Percentiles rank a stretch among this genome's conserved stretches.
Evolutionary conservation across 345 rosid species (phyloP).

Genomic region (Murraya paniculata): DNA sequence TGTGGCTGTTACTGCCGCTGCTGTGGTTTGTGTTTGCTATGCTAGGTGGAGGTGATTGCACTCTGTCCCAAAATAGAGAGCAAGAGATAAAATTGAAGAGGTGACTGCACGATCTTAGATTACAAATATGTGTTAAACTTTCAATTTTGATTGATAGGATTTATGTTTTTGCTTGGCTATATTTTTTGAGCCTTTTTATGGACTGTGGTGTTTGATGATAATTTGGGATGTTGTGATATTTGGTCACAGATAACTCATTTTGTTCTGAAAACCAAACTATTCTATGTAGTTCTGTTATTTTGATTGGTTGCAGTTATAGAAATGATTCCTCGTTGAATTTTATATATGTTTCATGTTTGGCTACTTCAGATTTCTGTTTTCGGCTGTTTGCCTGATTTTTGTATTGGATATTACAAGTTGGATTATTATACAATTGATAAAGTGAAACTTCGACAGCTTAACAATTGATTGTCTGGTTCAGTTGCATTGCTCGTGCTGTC

Average conservation of each 20-base stretch:
- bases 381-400: background rate
- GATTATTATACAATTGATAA: background rate
- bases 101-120: conserved; percentile 7
- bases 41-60: conserved; percentile 36
- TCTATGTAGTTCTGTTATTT: conserved; percentile 1
- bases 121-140: conserved; percentile 12
- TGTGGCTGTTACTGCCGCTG: conserved; percentile 47
- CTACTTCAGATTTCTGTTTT: background rate
- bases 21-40: conserved; percentile 43
- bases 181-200: conserved; percentile 29
- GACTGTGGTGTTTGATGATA: conserved; percentile 14
- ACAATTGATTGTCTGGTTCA: no score
- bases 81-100: conserved; percentile 4
- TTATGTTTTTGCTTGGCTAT: conserved; percentile 20
- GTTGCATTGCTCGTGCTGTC: background rate
- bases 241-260: conserved; percentile 18
- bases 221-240: conserved; percentile 27
- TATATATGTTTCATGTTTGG: background rate
- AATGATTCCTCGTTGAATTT: background rate
- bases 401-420: background rate
- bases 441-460: background rate
- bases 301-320: background rate
- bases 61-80: background rate
- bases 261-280: conserved; percentile 1
- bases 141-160: conserved; percentile 36